Base-by-base conservation (phyloP, 306 rosid genomes). In the Phaseolus lunatus region DNA sequence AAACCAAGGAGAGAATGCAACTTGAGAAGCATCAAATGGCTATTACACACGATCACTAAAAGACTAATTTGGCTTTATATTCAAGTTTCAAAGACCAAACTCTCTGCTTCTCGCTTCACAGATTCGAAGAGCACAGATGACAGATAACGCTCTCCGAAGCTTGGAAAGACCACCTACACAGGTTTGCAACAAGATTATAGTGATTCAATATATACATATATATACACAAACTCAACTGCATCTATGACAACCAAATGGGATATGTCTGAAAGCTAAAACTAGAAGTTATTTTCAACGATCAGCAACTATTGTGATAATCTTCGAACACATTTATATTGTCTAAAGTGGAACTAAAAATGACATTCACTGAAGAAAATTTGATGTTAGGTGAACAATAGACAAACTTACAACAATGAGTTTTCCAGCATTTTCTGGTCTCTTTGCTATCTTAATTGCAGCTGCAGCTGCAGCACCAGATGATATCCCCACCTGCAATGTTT, bases 391-490 rank as follows among this genome's bases (percentile, higher is more conserved):
- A 62, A 71, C 70, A 44, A 23, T 64, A 41, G 10, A 63, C 24
- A 59, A 75, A 85, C 98, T 89, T 90, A 95, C 98, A 75, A 90
- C 97, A 69, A 95, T 88, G 82, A 95, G 97, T 77, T 95, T 95
- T 78, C 98, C 98, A 29, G 89, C 90, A 83, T 89, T 92, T 79
- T 89, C 98, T 2, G 97, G 96, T 82, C 89, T 84, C 81, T 80
- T 87, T 26, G 96, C 98, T 63, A 95, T 58, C 90, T 84, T 84
- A 66, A 95, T 87, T 58, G 96, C 97, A 9, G 97, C 98, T 0
- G 97, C 97, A 0, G 98, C 92, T 0, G 98, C 98, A 8, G 91
- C 98, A 80, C 98, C 98, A 0, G 98, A 95, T 83, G 98, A 95
- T 84, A 95, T 95, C 70, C 98, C 98, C 7, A 88, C 97, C 98